These are phyloP conservation scores for Petunia secreta DNA, from an alignment of 257 asterid species.

Conservation along the genomic window DNA sequence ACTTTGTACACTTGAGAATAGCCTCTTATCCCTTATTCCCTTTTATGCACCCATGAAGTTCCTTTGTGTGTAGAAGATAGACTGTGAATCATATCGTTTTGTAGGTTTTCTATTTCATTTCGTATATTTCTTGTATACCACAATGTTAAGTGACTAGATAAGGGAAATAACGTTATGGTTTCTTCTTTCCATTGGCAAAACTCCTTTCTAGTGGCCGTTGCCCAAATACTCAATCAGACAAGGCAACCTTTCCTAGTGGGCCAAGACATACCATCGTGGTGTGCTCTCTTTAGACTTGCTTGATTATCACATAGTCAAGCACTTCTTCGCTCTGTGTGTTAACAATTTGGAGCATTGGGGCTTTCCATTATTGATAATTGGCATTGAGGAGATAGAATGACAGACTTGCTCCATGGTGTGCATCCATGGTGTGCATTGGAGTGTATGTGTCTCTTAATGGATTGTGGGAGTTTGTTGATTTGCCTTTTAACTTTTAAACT, in stretches of 20 bases:
- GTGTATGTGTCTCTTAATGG: not conserved
- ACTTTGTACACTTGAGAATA: no score
- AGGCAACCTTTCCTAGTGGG: not conserved
- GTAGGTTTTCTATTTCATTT: no score
- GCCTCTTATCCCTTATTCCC: no score
- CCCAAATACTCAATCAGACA: conserved; percentile 2
- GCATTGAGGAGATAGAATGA: conserved; percentile 14
- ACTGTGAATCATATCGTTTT: no score
- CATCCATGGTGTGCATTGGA: not conserved
- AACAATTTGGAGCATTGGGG: not conserved
- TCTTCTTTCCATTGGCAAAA: no score
- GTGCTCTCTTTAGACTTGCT: no score
- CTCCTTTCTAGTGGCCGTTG: not conserved
- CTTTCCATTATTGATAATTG: conserved; percentile 8
- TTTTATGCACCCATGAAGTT: no score
- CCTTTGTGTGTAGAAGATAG: no score
- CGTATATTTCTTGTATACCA: no score
- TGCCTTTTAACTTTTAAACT: not conserved
- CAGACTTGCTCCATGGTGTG: not conserved
- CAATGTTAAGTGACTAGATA: no score
- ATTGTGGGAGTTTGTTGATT: not conserved
- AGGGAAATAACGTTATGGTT: no score
- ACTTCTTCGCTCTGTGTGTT: not conserved
- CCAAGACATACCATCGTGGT: no score
- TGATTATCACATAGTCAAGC: not conserved